A percentile compares a stretch with the other conserved stretches of the same genome.
phyloP scores from a whole-genome alignment of 345 rosid species.

The Bruguiera parviflora region DNA sequence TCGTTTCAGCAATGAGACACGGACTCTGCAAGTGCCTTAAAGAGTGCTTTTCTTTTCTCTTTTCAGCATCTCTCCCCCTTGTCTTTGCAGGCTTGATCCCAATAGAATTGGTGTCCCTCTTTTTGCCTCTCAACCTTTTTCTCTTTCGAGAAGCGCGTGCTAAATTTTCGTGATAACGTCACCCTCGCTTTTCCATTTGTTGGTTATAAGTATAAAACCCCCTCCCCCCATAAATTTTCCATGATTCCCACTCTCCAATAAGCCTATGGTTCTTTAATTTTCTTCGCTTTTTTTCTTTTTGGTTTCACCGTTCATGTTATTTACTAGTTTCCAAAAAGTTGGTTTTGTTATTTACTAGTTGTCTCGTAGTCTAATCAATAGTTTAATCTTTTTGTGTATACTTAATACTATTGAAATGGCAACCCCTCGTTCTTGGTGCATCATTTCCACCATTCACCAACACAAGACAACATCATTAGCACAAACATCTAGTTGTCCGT shows the following conservation, averaged over 20 bases:
- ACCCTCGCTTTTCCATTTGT: conserved; percentile 14
- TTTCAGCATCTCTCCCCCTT: conserved; percentile 7
- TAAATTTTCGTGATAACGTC: conserved; percentile 34
- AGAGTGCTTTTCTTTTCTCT: conserved; percentile 24
- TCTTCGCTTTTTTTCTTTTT: background rate
- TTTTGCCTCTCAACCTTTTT: conserved; percentile 26
- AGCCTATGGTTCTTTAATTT: background rate
- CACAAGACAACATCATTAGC: conserved; percentile 88
- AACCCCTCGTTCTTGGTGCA: conserved; percentile 60
- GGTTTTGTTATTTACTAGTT: conserved; percentile 22
- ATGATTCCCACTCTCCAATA: no score
- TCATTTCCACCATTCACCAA: conserved; percentile 83
- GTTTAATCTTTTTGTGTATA: background rate
- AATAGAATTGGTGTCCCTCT: conserved; percentile 20
- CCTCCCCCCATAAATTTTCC: background rate
- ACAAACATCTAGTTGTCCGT: conserved; percentile 61
- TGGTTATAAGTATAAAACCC: background rate
- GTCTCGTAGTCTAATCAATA: background rate
- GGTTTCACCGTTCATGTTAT: background rate
- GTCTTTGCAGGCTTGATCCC: conserved; percentile 34
- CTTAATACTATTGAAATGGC: conserved; percentile 19
- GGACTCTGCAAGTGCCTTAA: conserved; percentile 26
- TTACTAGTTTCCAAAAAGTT: conserved; percentile 21
- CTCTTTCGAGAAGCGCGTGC: conserved; percentile 43
- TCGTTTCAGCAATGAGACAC: conserved; percentile 31